phyloP scores from a whole-genome alignment of 768 basidiomycete genomes.

The Cyclocybe cylindracea region DNA sequence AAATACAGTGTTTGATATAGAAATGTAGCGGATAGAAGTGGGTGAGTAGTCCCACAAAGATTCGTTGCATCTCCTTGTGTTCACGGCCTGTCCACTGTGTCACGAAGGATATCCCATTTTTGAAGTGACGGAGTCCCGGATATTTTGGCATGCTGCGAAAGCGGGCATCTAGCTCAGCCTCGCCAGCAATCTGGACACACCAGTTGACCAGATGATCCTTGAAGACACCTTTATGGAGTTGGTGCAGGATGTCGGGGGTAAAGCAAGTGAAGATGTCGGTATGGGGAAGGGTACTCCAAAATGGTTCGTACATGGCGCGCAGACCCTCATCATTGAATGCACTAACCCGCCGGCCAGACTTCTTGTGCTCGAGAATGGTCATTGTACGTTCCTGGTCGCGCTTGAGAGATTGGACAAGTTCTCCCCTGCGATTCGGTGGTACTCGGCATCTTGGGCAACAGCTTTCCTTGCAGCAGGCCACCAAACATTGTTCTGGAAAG shows the following conservation, averaged over 20 bases:
- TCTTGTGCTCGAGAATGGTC: background rate
- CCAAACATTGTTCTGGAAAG: constrained; percentile 35
- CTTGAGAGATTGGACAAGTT: background rate
- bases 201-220: constrained; percentile 43
- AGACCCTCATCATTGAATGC: constrained; percentile 15
- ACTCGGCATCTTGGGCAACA: constrained; percentile 18
- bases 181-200: constrained; percentile 18
- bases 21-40: too few species aligned
- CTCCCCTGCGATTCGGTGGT: constrained; percentile 14
- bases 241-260: constrained; percentile 48
- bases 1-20: too few species aligned
- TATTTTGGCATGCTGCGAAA: constrained; percentile 31
- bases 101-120: background rate
- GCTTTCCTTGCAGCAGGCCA: constrained; percentile 25
- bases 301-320: constrained; percentile 27
- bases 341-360: background rate
- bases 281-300: constrained; percentile 42
- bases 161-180: constrained; percentile 13
- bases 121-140: background rate
- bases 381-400: constrained; percentile 5
- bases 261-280: constrained; percentile 39
- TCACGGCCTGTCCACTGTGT: constrained; percentile 2
- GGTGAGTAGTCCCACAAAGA: background rate
- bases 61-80: constrained; percentile 2
- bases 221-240: constrained; percentile 51